Evolutionary conservation across 495 filamentous ascomycete species (phyloP).

Genomic region (Aspergillus ellipticus): DNA sequence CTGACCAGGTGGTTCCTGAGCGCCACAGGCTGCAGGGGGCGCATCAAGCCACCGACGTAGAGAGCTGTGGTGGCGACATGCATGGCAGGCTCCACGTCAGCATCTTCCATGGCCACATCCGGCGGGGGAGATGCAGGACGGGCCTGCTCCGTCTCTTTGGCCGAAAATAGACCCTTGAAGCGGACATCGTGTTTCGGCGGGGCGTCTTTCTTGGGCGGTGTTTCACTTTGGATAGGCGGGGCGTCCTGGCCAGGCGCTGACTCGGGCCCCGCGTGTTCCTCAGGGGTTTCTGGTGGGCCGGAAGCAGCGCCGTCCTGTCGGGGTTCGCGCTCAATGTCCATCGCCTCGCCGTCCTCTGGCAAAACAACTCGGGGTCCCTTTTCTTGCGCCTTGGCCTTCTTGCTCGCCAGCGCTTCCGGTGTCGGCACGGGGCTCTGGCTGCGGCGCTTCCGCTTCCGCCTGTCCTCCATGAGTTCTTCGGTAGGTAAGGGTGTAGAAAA

Average conservation of each 20-base stretch:
- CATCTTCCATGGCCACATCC: slow-evolving; percentile 39
- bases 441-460: slow-evolving; percentile 69
- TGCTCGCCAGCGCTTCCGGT: slow-evolving; percentile 39
- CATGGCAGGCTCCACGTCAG: slow-evolving; percentile 58
- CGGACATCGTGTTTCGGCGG: slow-evolving; percentile 39
- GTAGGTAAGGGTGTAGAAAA: slow-evolving; percentile 33
- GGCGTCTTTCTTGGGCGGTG: slow-evolving; percentile 12
- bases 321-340: slow-evolving; percentile 10
- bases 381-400: slow-evolving; percentile 40
- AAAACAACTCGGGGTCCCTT: slow-evolving; percentile 24
- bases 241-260: not conserved
- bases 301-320: slow-evolving; percentile 4
- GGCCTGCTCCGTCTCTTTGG: slow-evolving; percentile 17
- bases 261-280: not conserved
- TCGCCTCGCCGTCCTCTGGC: slow-evolving; percentile 24
- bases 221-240: slow-evolving; percentile 2
- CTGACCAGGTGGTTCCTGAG: slow-evolving; percentile 64
- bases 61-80: slow-evolving; percentile 82
- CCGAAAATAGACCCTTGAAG: slow-evolving; percentile 55
- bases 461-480: slow-evolving; percentile 51
- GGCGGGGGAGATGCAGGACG: slow-evolving; percentile 19
- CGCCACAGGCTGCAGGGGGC: slow-evolving; percentile 65
- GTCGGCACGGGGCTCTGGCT: slow-evolving; percentile 65
- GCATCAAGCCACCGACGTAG: slow-evolving; percentile 89
- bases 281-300: slow-evolving; percentile 8